Conservation (phyloP, 2,329 filamentous ascomycete species). For the Intubia oerlemansii region DNA sequence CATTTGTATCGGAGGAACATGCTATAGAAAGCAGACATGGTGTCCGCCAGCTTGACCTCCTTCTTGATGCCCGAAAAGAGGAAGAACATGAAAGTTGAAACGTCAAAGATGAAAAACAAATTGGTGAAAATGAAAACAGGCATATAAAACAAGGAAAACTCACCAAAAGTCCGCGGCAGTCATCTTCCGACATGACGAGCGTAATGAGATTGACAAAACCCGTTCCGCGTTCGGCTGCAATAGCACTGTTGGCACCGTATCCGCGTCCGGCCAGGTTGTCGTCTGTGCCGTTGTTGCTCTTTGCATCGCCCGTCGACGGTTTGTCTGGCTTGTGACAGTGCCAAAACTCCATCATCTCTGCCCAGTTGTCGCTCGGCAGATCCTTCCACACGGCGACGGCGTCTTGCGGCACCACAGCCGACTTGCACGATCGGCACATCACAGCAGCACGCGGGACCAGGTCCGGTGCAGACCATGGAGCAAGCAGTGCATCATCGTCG, state of each 20-base stretch:
- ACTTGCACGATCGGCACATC: slow-evolving; percentile 19
- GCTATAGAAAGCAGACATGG: slow-evolving; percentile 22
- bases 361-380: slow-evolving; percentile 90
- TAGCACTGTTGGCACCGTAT: slow-evolving; percentile 62
- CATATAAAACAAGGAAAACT: slow-evolving; percentile 10
- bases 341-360: slow-evolving; percentile 99
- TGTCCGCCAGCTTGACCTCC: slow-evolving; percentile 31
- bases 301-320: background rate
- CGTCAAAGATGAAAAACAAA: no score
- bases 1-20: slow-evolving; percentile 48
- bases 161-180: slow-evolving; percentile 33
- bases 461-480: slow-evolving; percentile 34
- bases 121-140: slow-evolving; percentile 4
- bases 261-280: slow-evolving; percentile 41
- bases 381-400: slow-evolving; percentile 56
- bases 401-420: slow-evolving; percentile 16
- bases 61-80: slow-evolving; percentile 33
- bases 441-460: slow-evolving; percentile 19
- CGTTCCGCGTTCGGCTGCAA: slow-evolving; percentile 41
- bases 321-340: slow-evolving; percentile 79
- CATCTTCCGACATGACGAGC: slow-evolving; percentile 45
- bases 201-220: slow-evolving; percentile 68
- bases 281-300: slow-evolving; percentile 13
- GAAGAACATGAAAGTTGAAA: no score
- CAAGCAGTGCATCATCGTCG: slow-evolving; percentile 9